Base-by-base conservation (phyloP, 768 basidiomycete genomes). In the Suillus subalutaceus region DNA sequence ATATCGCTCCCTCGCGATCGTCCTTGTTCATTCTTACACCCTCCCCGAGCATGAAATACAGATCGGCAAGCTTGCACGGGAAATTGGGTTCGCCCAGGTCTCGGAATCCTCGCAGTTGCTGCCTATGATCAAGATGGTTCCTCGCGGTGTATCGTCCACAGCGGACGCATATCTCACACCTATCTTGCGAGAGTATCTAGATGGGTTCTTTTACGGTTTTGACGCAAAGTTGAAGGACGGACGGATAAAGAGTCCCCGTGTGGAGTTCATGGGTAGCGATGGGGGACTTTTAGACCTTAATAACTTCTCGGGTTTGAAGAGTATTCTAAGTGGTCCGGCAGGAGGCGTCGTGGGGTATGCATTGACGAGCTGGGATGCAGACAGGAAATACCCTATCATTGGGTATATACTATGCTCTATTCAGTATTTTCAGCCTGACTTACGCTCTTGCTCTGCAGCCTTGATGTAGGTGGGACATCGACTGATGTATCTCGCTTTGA, bases 281-380 rank as follows among this genome's bases (percentile, higher is more conserved):
- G 97, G 94, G 6, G 93, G 93, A 8, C 79, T 96, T 12, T 80
- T 94, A 30, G 91, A 94, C 73, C 78, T 91, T 15, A 77, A 86
- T 65, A 92, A 93, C 72, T 98, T 99, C 75, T 94, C 93, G 0
- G 97, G 96, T 0, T 78, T 99, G 70, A 96, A 96, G 83, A 94
- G 92, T 68, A 96, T 98, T 68, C 78, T 97, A 44, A 95, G 93
- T 71, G 94, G 93, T 3, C 97, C 96, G 0, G 97, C 96, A 0
- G 96, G 96, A 3, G 96, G 96, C 4, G 97, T 99, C 6, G 97
- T 99, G 0, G 97, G 97, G 0, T 97, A 94, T 72, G 94, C 96
- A 0, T 79, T 95, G 69, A 80, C 81, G n/a, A 95, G 93, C 71
- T 97, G 94, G 92, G 94, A 95, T 69, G 84, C 84, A 59, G 79